Conservation (phyloP, 2,329 filamentous ascomycete species). For the Pseudogymnoascus sp. region DNA sequence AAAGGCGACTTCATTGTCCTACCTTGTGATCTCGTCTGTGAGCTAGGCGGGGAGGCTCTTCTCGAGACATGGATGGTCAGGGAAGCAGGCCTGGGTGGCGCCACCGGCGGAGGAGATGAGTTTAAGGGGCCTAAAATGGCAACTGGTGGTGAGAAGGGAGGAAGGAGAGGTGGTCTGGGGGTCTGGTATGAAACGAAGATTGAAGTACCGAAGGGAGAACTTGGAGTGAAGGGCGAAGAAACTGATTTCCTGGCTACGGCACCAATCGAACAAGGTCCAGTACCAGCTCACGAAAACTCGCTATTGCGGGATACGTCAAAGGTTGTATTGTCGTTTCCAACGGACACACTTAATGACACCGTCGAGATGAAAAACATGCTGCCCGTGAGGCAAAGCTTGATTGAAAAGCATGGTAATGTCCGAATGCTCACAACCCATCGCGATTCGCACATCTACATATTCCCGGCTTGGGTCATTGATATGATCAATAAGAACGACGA, state of each 20-base stretch:
- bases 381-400: slow-evolving; percentile 66
- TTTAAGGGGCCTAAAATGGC: slow-evolving; percentile 37
- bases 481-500: slow-evolving; percentile 72
- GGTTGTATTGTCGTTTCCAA: slow-evolving; percentile 78
- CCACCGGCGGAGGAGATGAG: slow-evolving; percentile 43
- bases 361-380: slow-evolving; percentile 67
- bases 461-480: slow-evolving; percentile 84
- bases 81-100: slow-evolving; percentile 59
- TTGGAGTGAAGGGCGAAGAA: slow-evolving; percentile 78
- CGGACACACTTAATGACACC: slow-evolving; percentile 79
- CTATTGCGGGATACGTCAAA: slow-evolving; percentile 64
- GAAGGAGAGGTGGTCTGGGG: slow-evolving; percentile 69
- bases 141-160: slow-evolving; percentile 46
- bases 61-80: slow-evolving; percentile 90
- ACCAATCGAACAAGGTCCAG: slow-evolving; percentile 51
- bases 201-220: slow-evolving; percentile 41
- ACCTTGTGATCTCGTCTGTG: slow-evolving; percentile 89
- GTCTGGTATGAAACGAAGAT: slow-evolving; percentile 84
- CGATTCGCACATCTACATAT: slow-evolving; percentile 90
- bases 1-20: slow-evolving; percentile 82
- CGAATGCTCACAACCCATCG: slow-evolving; percentile 77
- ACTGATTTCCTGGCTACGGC: slow-evolving; percentile 84
- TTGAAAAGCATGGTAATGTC: slow-evolving; percentile 66
- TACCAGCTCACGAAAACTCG: slow-evolving; percentile 54
- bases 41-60: slow-evolving; percentile 73